Conservation (phyloP, 257 asterid genomes). For the Anisodus acutangulus region DNA sequence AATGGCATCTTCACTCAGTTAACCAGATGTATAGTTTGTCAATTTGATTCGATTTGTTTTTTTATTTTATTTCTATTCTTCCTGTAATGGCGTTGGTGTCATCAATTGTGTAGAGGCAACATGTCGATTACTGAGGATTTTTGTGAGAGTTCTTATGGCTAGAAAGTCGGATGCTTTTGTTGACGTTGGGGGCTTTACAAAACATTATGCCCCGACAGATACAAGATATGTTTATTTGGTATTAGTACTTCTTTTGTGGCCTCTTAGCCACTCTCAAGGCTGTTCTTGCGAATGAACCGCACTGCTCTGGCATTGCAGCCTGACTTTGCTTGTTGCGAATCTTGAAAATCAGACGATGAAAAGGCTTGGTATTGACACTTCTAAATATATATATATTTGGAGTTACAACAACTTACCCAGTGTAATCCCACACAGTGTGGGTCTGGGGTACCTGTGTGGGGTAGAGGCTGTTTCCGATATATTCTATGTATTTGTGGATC, state of each 20-base stretch:
- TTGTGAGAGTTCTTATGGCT: background rate
- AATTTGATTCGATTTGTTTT: background rate
- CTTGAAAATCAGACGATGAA: background rate
- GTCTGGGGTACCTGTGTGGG: too few relatives aligned
- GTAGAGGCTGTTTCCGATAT: too few relatives aligned
- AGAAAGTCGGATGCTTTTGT: background rate
- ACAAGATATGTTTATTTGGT: background rate
- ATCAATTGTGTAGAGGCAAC: background rate
- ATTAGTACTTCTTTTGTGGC: conserved; percentile 7
- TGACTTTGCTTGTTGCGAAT: background rate
- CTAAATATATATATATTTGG: background rate
- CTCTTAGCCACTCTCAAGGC: background rate
- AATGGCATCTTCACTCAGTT: conserved; percentile 1
- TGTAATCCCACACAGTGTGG: too few relatives aligned
- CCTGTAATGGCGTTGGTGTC: background rate
- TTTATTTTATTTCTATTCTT: background rate
- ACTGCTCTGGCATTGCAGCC: background rate
- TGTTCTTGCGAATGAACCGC: background rate
- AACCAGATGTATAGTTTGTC: conserved; percentile 22
- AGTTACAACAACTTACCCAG: background rate
- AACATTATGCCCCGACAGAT: background rate
- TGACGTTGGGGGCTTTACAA: background rate
- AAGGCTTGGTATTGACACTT: background rate
- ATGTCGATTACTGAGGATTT: conserved; percentile 2
- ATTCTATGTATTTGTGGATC: background rate